Evolutionary conservation across 176 grass and related monocot species (phyloP).

Genomic region (Ensete ventricosum): DNA sequence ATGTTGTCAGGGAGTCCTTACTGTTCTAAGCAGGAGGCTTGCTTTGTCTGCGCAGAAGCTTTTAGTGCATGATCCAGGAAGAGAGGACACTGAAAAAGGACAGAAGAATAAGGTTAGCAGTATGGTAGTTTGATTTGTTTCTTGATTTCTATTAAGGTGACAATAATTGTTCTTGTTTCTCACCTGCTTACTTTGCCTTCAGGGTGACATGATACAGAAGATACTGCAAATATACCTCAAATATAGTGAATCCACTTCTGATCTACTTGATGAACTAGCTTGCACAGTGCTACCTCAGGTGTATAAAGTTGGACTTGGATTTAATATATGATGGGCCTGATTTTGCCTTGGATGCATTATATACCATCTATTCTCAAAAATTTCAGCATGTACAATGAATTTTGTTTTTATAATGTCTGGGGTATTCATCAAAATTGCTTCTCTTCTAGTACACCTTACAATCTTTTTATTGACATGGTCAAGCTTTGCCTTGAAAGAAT

Average conservation of each 20-base stretch:
- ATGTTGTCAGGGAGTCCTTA: conserved; percentile 50
- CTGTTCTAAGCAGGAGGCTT: conserved; percentile 57
- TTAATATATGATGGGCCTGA: no score
- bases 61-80: conserved; percentile 49
- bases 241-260: conserved; percentile 60
- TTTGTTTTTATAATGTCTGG: no score
- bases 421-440: no score
- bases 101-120: conserved; percentile 54
- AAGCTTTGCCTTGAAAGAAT: neutral
- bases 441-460: no score
- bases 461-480: neutral
- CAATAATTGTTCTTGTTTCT: conserved; percentile 4
- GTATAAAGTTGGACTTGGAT: neutral
- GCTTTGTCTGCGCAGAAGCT: conserved; percentile 54
- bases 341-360: neutral
- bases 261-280: conserved; percentile 54
- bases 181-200: conserved; percentile 17
- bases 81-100: conserved; percentile 45
- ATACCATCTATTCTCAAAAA: neutral
- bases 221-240: conserved; percentile 75
- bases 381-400: no score
- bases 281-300: conserved; percentile 32
- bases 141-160: neutral
- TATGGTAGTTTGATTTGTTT: conserved; percentile 13
- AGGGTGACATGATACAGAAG: conserved; percentile 71